A percentile compares a stretch with the other conserved stretches of the same genome.
These are phyloP conservation scores for Pestalotiopsis sp. DNA, from an alignment of 2,329 filamentous ascomycete genomes.

Conservation along the genomic window DNA sequence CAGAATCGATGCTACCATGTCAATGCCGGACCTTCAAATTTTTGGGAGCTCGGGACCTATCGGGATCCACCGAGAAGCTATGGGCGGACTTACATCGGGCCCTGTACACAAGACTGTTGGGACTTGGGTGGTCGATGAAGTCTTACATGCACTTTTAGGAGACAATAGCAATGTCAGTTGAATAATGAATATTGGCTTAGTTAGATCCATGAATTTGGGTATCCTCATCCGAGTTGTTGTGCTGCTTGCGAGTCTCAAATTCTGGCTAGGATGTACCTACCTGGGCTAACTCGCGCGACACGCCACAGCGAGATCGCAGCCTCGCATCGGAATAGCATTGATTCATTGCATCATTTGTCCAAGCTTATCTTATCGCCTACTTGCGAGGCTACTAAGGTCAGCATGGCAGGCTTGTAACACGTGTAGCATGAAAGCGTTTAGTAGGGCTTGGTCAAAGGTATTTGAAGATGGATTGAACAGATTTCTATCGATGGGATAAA, in stretches of 20 bases:
- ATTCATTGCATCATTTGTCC: no score
- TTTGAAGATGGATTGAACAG: no score
- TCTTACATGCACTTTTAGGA: no score
- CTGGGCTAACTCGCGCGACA: not conserved
- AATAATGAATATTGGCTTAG: no score
- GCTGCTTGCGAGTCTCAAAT: not conserved
- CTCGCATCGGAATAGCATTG: not conserved
- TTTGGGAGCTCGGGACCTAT: conserved; percentile 7
- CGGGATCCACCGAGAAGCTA: conserved; percentile 1
- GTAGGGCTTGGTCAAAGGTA: no score
- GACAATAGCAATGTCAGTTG: no score
- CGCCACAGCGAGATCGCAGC: conserved; percentile 5
- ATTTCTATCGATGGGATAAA: no score
- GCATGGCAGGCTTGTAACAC: no score
- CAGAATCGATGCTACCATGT: not conserved
- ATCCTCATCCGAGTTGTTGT: not conserved
- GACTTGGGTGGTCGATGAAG: not conserved
- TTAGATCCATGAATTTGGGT: no score
- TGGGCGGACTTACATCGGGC: conserved; percentile 12
- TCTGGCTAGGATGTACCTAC: not conserved
- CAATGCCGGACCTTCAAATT: not conserved
- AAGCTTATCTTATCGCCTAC: no score
- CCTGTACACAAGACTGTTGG: not conserved
- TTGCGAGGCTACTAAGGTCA: no score
- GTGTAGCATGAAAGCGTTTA: no score